Conservation (phyloP, 2,329 filamentous ascomycete genomes). For the Pseudonectria foliicola region DNA sequence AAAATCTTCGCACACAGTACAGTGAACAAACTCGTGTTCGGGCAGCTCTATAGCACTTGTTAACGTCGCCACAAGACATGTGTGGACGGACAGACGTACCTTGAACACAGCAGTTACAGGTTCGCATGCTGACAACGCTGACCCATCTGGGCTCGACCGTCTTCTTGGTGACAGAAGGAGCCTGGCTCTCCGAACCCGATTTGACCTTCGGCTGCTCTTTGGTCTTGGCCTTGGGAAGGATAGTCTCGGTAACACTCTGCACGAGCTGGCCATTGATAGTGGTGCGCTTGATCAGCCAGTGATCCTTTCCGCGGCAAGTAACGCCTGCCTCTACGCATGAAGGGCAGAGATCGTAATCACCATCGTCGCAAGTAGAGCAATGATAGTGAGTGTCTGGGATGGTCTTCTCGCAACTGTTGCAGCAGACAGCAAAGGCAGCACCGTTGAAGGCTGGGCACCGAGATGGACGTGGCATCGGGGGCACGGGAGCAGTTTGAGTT, state of each 20-base stretch:
- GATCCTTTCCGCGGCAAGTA: slow-evolving; percentile 68
- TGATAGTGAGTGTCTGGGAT: slow-evolving; percentile 86
- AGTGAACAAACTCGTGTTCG: slow-evolving; percentile 79
- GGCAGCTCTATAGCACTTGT: slow-evolving; percentile 48
- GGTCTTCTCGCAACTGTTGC: slow-evolving; percentile 77
- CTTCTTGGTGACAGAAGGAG: slow-evolving; percentile 15
- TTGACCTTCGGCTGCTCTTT: slow-evolving; percentile 14
- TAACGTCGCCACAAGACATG: slow-evolving; percentile 3
- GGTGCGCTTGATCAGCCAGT: slow-evolving; percentile 92
- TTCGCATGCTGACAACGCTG: slow-evolving; percentile 41
- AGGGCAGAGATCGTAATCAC: slow-evolving; percentile 90
- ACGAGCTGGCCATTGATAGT: slow-evolving; percentile 72
- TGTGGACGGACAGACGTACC: slow-evolving; percentile 16
- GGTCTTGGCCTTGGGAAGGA: slow-evolving; percentile 55
- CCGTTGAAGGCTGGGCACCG: slow-evolving; percentile 11
- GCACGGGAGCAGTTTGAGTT: background rate
- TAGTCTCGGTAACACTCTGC: slow-evolving; percentile 77
- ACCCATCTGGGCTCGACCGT: slow-evolving; percentile 8
- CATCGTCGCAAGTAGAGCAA: slow-evolving; percentile 86
- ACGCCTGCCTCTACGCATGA: slow-evolving; percentile 68
- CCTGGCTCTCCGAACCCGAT: slow-evolving; percentile 5
- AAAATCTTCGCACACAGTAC: slow-evolving; percentile 77
- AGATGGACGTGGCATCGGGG: slow-evolving; percentile 1
- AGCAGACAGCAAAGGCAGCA: slow-evolving; percentile 71
- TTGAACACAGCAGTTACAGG: slow-evolving; percentile 60